A percentile compares a stretch with the other conserved stretches of the same genome.
Conservation (phyloP, 2,329 filamentous ascomycete genomes). For the Aspergillus pseudonomiae region DNA sequence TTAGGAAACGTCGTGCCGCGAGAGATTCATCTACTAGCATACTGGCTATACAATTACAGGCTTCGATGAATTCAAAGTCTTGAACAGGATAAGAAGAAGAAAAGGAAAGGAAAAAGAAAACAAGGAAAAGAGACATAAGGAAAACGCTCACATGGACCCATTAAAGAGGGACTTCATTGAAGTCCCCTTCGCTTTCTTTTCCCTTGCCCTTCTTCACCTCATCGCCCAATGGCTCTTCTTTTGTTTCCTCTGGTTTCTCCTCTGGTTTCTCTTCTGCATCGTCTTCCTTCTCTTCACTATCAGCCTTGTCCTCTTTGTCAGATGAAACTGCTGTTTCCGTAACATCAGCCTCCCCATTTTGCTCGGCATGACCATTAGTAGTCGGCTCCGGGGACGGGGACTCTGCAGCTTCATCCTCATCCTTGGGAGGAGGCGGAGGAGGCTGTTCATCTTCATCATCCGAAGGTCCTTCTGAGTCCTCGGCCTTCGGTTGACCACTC, state of each 20-base stretch:
- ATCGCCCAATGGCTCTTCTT: constrained; percentile 21
- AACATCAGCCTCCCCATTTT: constrained; percentile 2
- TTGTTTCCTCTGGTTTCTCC: constrained; percentile 22
- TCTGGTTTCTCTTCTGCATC: constrained; percentile 21
- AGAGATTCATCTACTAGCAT: constrained; percentile 5
- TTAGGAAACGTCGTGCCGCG: neutral
- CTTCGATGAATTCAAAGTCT: neutral
- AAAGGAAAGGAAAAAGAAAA: constrained; percentile 6
- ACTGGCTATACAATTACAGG: constrained; percentile 8
- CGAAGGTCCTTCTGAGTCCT: constrained; percentile 30
- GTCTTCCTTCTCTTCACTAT: constrained; percentile 14
- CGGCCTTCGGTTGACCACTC: constrained; percentile 31
- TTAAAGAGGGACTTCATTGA: constrained; percentile 40
- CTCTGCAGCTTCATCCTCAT: constrained; percentile 18
- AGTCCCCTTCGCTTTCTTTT: constrained; percentile 38
- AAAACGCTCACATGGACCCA: constrained; percentile 12
- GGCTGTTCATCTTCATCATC: constrained; percentile 28
- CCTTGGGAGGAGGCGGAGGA: constrained; percentile 31
- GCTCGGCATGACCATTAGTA: constrained; percentile 22
- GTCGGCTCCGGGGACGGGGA: constrained; percentile 23
- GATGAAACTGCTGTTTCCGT: neutral
- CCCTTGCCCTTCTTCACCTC: constrained; percentile 30
- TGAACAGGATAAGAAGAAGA: constrained; percentile 22
- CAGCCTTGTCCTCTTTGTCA: constrained; percentile 11
- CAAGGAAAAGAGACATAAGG: constrained; percentile 17